phyloP scores from a whole-genome alignment of 305 asterid genomes.

The Fraxinus sp. region DNA sequence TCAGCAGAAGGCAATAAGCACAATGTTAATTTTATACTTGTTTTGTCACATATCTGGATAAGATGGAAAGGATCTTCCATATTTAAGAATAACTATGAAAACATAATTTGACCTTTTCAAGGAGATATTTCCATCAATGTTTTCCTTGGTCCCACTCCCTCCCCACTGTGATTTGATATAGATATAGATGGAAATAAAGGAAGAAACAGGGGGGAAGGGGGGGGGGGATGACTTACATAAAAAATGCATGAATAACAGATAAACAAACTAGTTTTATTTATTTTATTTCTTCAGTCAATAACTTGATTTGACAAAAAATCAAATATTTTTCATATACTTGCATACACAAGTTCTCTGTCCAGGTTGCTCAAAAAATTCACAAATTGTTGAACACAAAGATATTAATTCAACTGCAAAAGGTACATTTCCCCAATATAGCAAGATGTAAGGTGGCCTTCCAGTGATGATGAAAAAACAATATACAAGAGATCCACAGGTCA shows the following conservation, averaged over 20 bases:
- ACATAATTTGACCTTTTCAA: not conserved
- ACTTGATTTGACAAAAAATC: not conserved
- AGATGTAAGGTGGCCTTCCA: not conserved
- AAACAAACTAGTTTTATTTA: not conserved
- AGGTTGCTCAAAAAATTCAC: not conserved
- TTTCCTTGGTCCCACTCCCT: not conserved
- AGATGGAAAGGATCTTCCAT: not conserved
- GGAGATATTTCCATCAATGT: not conserved
- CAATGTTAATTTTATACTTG: not conserved
- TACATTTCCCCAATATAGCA: not conserved
- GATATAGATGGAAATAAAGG: not conserved
- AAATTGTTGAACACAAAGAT: not conserved
- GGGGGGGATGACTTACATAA: not conserved
- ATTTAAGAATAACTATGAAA: not conserved
- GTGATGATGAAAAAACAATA: not conserved
- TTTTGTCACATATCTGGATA: not conserved
- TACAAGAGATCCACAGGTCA: not conserved
- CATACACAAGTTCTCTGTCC: not conserved
- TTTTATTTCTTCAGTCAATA: not conserved
- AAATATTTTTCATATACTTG: not conserved
- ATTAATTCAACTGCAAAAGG: conserved; percentile 2
- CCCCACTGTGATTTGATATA: not conserved
- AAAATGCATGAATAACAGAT: not conserved
- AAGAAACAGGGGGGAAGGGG: not conserved
- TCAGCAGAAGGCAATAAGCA: not conserved